Evolutionary conservation across 768 basidiomycete genomes (phyloP).

Genomic region (Termitomyces sp.): DNA sequence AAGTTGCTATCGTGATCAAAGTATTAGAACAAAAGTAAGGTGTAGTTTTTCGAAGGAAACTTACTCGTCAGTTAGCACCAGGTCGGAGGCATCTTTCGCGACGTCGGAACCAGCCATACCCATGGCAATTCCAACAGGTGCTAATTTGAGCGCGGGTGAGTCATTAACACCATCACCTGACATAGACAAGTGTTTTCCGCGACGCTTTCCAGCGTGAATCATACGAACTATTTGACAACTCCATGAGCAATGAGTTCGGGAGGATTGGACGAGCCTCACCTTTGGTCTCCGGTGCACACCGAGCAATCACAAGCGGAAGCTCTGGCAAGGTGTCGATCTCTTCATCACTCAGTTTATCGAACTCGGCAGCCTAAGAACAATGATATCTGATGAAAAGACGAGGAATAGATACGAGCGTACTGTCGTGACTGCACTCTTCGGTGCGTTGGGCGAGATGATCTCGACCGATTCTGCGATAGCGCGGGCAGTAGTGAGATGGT

Average conservation of each 20-base stretch:
- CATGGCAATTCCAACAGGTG: slow-evolving; percentile 58
- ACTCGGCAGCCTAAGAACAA: slow-evolving; percentile 33
- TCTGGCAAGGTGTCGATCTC: slow-evolving; percentile 47
- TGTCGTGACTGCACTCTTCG: slow-evolving; percentile 35
- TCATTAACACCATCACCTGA: slow-evolving; percentile 61
- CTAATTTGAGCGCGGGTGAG: slow-evolving; percentile 51
- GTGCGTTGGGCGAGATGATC: slow-evolving; percentile 38
- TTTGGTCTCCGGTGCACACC: slow-evolving; percentile 54
- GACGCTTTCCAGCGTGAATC: slow-evolving; percentile 56
- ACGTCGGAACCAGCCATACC: slow-evolving; percentile 54
- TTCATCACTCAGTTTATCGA: slow-evolving; percentile 49
- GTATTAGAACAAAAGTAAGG: background rate
- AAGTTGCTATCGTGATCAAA: slow-evolving; percentile 37
- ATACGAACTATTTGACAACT: slow-evolving; percentile 31
- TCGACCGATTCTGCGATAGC: slow-evolving; percentile 50
- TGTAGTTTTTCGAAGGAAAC: background rate
- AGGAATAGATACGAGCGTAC: slow-evolving; percentile 8
- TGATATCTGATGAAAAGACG: background rate
- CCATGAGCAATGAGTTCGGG: background rate
- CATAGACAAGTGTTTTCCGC: slow-evolving; percentile 52
- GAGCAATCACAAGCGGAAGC: slow-evolving; percentile 56
- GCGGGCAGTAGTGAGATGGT: slow-evolving; percentile 48
- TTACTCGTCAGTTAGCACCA: slow-evolving; percentile 55
- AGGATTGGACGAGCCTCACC: slow-evolving; percentile 13
- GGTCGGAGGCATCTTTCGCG: slow-evolving; percentile 50